Base-by-base conservation (phyloP, 352 stramenopile genomes). In the Phytophthora foliorum region DNA sequence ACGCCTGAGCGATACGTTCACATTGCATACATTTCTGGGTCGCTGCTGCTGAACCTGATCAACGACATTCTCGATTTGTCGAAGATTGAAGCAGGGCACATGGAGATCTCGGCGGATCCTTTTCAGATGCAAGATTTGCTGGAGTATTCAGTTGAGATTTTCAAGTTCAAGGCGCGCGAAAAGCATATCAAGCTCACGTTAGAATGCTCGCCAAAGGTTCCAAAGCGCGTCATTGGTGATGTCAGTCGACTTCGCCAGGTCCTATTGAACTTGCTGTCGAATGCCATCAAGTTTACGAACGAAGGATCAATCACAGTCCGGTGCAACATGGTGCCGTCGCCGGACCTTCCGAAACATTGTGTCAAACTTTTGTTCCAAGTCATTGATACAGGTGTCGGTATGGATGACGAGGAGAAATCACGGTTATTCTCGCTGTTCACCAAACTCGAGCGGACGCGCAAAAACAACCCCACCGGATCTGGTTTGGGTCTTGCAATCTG, bases 61-160 rank as follows among this genome's bases (percentile, higher is more conserved):
- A 92, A 96, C 70, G 89, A 96, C 58, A 96, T 96, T 54, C 79
- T 96, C 16, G 89, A 96, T 69, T 75, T 96, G 44, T 96, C 91
- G 4, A 94, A 94, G 68, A 97, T 97, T 76, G 93, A 98, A 80
- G 92, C 94, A 19, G 91, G 91, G 0, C 94, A 92, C 71, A 82
- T 90, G 77, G 80, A 93, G 64, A 84, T 96, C 65, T 86, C 82
- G 61, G 75, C 82, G 50, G 83, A 96, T 74, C 88, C 80, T 57
- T 86, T 88, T 63, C 74, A 95, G 65, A 81, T 96, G 77, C 57
- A 90, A 56, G 86, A 91, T 24, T 31, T 85, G 50, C 54, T 91
- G 17, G 87, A 97, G 39, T 89, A 93, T 57, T 88, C 86, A 21
- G 79, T 89, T 36, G 90, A 97, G 45, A 89, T 92, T 51, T 95